Base-by-base conservation (phyloP, 768 basidiomycete genomes). In the Psilocybe subaeruginosa region DNA sequence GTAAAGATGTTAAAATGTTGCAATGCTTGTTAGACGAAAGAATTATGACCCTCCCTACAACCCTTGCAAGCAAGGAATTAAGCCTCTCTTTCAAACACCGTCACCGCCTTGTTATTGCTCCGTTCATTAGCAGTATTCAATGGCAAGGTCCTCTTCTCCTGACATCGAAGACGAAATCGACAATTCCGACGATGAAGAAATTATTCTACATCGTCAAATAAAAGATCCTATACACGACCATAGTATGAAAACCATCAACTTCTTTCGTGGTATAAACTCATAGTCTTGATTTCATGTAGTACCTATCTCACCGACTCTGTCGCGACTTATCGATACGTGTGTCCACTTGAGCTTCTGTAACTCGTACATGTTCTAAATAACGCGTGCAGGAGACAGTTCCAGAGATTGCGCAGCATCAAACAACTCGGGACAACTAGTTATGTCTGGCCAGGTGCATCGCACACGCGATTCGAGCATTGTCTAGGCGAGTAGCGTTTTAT, bases 401-500 rank as follows among this genome's bases (percentile, higher is more conserved):
- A 95, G 66, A 82, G 93, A 2, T 78, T 95, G 48, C 81, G 92
- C 33, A 73, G 82, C 58, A 82, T 95, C 67, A 93, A 93, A 64
- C 93, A 95, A 68, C 85, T 95, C 7, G 93, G 93, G 0, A 85
- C 89, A 4, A 83, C 89, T 0, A 88, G 85, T 64, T 85, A 83
- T 63, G 89, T 94, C 30, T 94, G 89, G 84, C 85, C 88, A 0
- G 84, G 90, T 1, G 93, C 90, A 0, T 82, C 89, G 0, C 93
- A 94, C 67, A 93, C 87, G 60, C 84, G 93, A 0, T 93, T 95
- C 65, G 92, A 94, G 65, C 92, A 95, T 68, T 89, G 83, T 62
- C 76, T 95, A n/a, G 92, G 92, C 89, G 73, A 61, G 75, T 70
- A 41, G 3, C 45, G 17, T 54, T 0, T 1, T 52, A 16, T 43